Evolutionary conservation across 768 basidiomycete genomes (phyloP).

Genomic region (Podaxis sp.): DNA sequence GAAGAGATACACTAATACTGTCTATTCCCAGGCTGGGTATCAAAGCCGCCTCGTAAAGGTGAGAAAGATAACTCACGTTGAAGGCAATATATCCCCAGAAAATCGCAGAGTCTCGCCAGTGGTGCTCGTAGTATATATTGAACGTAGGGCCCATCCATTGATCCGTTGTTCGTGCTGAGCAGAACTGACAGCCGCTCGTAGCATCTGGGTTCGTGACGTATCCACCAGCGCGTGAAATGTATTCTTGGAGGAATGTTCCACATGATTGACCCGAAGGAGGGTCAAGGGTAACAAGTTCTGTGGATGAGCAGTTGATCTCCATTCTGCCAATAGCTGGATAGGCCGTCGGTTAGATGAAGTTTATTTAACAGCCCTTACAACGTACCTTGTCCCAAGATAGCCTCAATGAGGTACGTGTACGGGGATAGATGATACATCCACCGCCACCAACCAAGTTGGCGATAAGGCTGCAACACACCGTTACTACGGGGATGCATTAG

Average conservation of each 20-base stretch:
- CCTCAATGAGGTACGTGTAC: slow-evolving; percentile 51
- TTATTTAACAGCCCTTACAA: slow-evolving; percentile 10
- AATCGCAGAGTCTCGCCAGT: slow-evolving; percentile 54
- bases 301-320: slow-evolving; percentile 50
- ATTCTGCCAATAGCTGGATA: slow-evolving; percentile 48
- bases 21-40: slow-evolving; percentile 28
- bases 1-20: slow-evolving; percentile 42
- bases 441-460: slow-evolving; percentile 62
- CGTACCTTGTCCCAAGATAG: slow-evolving; percentile 45
- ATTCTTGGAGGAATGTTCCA: slow-evolving; percentile 45
- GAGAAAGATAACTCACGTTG: slow-evolving; percentile 34
- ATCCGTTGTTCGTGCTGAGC: slow-evolving; percentile 51
- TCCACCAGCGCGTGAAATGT: slow-evolving; percentile 51
- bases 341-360: slow-evolving; percentile 25
- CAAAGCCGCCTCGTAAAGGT: background rate
- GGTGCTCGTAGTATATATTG: slow-evolving; percentile 55
- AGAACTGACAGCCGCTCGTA: slow-evolving; percentile 52
- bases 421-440: slow-evolving; percentile 68
- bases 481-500: slow-evolving; percentile 33
- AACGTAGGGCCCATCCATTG: slow-evolving; percentile 52
- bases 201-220: slow-evolving; percentile 56
- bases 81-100: slow-evolving; percentile 46
- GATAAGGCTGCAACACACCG: slow-evolving; percentile 66
- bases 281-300: slow-evolving; percentile 60
- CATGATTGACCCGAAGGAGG: slow-evolving; percentile 63